phyloP scores from a whole-genome alignment of 2,329 filamentous ascomycete genomes.

The Fusarium marasasianum region DNA sequence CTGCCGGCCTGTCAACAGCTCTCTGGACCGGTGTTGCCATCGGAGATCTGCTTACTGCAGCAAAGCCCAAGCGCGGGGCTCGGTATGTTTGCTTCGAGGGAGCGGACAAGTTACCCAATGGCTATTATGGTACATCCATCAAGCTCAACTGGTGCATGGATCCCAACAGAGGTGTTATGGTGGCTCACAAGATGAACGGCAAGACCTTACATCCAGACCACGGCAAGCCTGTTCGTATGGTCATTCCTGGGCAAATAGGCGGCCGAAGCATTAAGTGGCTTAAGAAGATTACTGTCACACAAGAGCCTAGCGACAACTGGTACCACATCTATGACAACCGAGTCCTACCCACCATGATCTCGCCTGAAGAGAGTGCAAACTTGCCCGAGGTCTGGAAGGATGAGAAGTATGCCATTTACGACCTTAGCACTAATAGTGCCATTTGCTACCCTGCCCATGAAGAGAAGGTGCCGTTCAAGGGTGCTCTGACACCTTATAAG shows the following conservation, averaged over 20 bases:
- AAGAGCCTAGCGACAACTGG: conserved; percentile 87
- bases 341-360: conserved; percentile 86
- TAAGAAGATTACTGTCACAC: conserved; percentile 80
- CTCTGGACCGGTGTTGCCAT: conserved; percentile 87
- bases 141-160: conserved; percentile 92
- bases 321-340: conserved; percentile 96
- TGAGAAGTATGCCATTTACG: conserved; percentile 92
- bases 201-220: conserved; percentile 83
- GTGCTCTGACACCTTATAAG: conserved; percentile 65
- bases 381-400: conserved; percentile 84
- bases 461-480: conserved; percentile 66
- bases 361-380: conserved; percentile 80
- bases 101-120: conserved; percentile 87
- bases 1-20: conserved; percentile 86
- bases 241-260: conserved; percentile 92
- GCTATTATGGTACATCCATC: conserved; percentile 86
- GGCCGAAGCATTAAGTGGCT: conserved; percentile 95
- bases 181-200: conserved; percentile 92
- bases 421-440: conserved; percentile 87
- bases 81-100: conserved; percentile 92
- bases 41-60: conserved; percentile 73
- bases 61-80: conserved; percentile 74
- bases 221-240: conserved; percentile 81
- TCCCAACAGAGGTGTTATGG: conserved; percentile 82
- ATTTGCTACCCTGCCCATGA: conserved; percentile 83